These are phyloP conservation scores for Artemisia tridentata DNA, from an alignment of 129 eudicot genomes.

Conservation along the genomic window DNA sequence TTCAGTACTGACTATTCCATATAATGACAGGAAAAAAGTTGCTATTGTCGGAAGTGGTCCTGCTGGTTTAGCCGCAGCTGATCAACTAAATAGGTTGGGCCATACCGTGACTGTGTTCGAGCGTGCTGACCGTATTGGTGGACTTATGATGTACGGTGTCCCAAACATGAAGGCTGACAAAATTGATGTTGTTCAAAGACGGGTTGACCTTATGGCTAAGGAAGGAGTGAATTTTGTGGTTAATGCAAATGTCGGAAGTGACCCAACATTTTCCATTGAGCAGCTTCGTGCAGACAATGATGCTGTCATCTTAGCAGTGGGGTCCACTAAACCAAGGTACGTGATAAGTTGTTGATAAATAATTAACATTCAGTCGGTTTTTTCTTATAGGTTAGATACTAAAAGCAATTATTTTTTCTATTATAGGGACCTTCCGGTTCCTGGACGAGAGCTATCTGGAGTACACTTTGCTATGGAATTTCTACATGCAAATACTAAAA, in stretches of 20 bases:
- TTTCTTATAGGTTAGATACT: background rate
- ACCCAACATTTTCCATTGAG: constrained; percentile 65
- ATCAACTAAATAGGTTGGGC: constrained; percentile 80
- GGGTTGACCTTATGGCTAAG: constrained; percentile 82
- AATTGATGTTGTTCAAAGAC: constrained; percentile 76
- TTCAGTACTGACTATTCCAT: background rate
- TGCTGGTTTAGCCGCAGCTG: constrained; percentile 99
- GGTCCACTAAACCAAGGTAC: constrained; percentile 92
- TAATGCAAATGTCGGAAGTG: constrained; percentile 81
- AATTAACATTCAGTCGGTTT: background rate
- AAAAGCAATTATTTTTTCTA: background rate
- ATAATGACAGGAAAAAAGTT: constrained; percentile 68
- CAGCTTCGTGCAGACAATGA: constrained; percentile 69
- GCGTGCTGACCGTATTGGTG: constrained; percentile 97
- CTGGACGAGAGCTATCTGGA: constrained; percentile 90
- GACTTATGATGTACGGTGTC: constrained; percentile 99
- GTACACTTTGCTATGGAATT: constrained; percentile 99
- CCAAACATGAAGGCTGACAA: constrained; percentile 99
- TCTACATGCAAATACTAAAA: constrained; percentile 96
- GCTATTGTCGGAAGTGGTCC: constrained; percentile 98
- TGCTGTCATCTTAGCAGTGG: constrained; percentile 85
- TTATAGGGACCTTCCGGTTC: constrained; percentile 98
- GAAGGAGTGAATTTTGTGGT: constrained; percentile 94
- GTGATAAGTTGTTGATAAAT: background rate
- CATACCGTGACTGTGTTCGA: constrained; percentile 90